Evolutionary conservation across 305 asterid species (phyloP).

Genomic region (Fraxinus latifolia): DNA sequence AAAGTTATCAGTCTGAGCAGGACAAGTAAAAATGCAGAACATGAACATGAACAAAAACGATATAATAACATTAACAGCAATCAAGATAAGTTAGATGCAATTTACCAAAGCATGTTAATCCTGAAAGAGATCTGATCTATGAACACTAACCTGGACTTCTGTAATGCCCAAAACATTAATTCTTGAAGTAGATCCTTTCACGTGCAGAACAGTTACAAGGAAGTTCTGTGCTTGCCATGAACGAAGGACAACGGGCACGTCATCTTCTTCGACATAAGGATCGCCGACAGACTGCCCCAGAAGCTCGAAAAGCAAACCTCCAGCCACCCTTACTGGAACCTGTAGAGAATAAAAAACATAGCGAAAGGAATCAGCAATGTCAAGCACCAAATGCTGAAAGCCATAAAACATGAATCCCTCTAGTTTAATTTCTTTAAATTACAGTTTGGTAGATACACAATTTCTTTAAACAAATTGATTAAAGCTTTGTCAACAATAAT

Average conservation of each 20-base stretch:
- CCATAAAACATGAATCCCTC: neutral
- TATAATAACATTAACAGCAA: neutral
- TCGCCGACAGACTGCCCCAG: constrained; percentile 91
- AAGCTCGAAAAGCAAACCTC: constrained; percentile 86
- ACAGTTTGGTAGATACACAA: neutral
- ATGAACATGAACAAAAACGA: neutral
- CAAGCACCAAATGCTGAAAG: constrained; percentile 5
- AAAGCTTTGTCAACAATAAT: neutral
- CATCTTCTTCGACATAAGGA: constrained; percentile 77
- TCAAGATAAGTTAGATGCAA: neutral
- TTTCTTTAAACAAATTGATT: neutral
- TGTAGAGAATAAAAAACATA: constrained; percentile 27
- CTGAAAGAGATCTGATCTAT: constrained; percentile 14
- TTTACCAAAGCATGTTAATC: constrained; percentile 7
- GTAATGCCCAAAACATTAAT: constrained; percentile 77
- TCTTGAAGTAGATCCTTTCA: constrained; percentile 67
- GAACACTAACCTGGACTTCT: constrained; percentile 72
- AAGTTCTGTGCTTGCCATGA: constrained; percentile 90
- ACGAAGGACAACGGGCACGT: constrained; percentile 79
- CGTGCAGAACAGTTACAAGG: constrained; percentile 65
- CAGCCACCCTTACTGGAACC: constrained; percentile 94
- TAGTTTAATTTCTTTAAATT: neutral
- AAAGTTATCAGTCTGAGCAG: neutral
- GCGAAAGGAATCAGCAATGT: constrained; percentile 5
- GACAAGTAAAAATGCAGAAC: neutral